Base-by-base conservation (phyloP, 257 asterid species). In the Striga asiatica region DNA sequence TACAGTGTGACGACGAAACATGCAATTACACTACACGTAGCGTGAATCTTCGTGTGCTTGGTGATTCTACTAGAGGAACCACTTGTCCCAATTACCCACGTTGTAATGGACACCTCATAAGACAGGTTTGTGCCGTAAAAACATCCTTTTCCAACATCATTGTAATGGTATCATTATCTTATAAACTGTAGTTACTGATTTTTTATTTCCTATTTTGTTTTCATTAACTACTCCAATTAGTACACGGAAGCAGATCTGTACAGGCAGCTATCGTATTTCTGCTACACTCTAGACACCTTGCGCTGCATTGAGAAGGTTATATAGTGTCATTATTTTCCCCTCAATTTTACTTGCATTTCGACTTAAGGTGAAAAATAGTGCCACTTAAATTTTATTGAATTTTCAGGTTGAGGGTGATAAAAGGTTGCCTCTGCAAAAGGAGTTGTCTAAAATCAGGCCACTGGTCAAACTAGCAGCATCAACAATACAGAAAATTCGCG, bases 1-100 rank as follows among this genome's bases (percentile, higher is more conserved):
- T 55, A 25, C 82, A 92, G 98, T 92, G 97, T 24, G 97, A 92
- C 29, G 98, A 92, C 16, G 98, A 92, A 77, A 88, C 93, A 10
- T 92, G 98, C 86, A 82, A 82, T 51, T 88, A 75, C 74, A 71
- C 78, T 9, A 72, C 94, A 9, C 94, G 91, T 27, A 71, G 93
- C 64, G 75, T 88, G 74, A 92, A 79, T 64, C 81, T 84, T 61
- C 85, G 91, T 51, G 79, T 75, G 39, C 57, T 88, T 23, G 95
- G 95, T 16, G 95, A 84, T 54, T 76, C 82, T 1, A 83, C 81
- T 62, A 75, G 85, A 69, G 98, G 98, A 66, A 92, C 98, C 14
- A 70, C 76, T 49, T 92, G 98, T 75, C 97, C 95, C 39, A 88
- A 88, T 62, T 92, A 88, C 60, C 98, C 98, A 42, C 81, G 67